Conservation (phyloP, 805 yeast genomes). For the Maudiozyma turicensis region DNA sequence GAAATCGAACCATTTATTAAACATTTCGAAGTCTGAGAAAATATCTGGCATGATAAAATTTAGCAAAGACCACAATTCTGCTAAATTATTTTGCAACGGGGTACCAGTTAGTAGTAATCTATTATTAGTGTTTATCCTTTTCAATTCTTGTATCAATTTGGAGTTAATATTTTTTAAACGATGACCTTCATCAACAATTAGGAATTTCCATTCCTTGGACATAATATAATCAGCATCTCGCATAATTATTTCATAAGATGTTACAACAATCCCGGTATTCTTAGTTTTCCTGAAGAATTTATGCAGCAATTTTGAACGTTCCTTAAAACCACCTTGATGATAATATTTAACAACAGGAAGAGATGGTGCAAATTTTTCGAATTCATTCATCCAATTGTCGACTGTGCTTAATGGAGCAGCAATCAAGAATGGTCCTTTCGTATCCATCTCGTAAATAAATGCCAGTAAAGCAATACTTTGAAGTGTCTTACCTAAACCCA, state of each 20-base stretch:
- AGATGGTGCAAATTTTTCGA: constrained; percentile 62
- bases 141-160: constrained; percentile 60
- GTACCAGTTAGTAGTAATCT: constrained; percentile 88
- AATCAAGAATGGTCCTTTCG: constrained; percentile 67
- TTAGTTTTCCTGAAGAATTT: constrained; percentile 33
- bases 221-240: constrained; percentile 52
- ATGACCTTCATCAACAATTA: constrained; percentile 95
- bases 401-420: constrained; percentile 81
- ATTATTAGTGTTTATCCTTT: constrained; percentile 55
- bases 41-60: constrained; percentile 90
- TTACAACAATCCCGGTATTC: constrained; percentile 48
- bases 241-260: constrained; percentile 75
- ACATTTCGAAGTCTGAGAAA: constrained; percentile 78
- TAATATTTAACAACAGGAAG: constrained; percentile 53
- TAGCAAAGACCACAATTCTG: constrained; percentile 85
- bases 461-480: constrained; percentile 77
- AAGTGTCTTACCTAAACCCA: constrained; percentile 93
- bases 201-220: constrained; percentile 59
- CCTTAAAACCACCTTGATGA: constrained; percentile 46
- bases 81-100: constrained; percentile 83
- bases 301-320: constrained; percentile 25
- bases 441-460: constrained; percentile 67
- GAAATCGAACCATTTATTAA: constrained; percentile 92
- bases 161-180: constrained; percentile 80
- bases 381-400: constrained; percentile 74